Percentiles rank a stretch among this genome's conserved stretches.
phyloP scores from a whole-genome alignment of 495 filamentous ascomycete genomes.

The Thozetella sp. region DNA sequence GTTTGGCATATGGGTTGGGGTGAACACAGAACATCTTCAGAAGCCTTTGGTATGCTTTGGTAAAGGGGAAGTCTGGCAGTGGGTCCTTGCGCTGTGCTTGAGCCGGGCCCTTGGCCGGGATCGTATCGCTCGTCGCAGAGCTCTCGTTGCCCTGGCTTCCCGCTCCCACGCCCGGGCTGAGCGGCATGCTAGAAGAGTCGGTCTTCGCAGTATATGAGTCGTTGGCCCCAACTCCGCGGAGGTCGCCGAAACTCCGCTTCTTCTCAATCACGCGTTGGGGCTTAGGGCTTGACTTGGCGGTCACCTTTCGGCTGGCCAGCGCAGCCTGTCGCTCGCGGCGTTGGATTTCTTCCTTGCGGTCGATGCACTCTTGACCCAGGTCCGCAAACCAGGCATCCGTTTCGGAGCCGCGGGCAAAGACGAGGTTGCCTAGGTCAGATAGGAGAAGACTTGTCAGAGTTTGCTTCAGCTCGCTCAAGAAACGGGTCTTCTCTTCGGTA shows the following conservation, averaged over 20 bases:
- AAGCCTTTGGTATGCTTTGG: slow-evolving; percentile 74
- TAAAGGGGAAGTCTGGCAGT: slow-evolving; percentile 67
- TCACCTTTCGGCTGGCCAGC: slow-evolving; percentile 43
- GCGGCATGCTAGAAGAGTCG: slow-evolving; percentile 25
- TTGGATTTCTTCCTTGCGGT: slow-evolving; percentile 68
- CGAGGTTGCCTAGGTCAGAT: slow-evolving; percentile 84
- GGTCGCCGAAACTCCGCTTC: slow-evolving; percentile 57
- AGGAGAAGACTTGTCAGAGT: slow-evolving; percentile 82
- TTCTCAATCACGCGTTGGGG: slow-evolving; percentile 59
- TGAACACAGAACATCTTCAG: slow-evolving; percentile 87
- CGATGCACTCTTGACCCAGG: slow-evolving; percentile 76
- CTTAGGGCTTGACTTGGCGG: slow-evolving; percentile 31
- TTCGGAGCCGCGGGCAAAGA: slow-evolving; percentile 86
- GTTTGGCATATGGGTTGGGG: slow-evolving; percentile 84
- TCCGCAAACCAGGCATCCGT: slow-evolving; percentile 90
- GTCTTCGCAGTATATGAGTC: slow-evolving; percentile 27
- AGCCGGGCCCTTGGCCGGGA: slow-evolving; percentile 27
- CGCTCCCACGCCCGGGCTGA: slow-evolving; percentile 23
- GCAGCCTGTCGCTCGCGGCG: slow-evolving; percentile 37
- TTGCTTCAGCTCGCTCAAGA: slow-evolving; percentile 76
- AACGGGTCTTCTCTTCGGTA: slow-evolving; percentile 57
- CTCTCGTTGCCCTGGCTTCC: slow-evolving; percentile 40
- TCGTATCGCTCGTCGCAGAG: slow-evolving; percentile 40
- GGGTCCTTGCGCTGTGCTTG: slow-evolving; percentile 37
- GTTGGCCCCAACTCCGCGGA: slow-evolving; percentile 39